Conservation (phyloP, 2,329 filamentous ascomycete species). For the Amauroascus verrucosus region DNA sequence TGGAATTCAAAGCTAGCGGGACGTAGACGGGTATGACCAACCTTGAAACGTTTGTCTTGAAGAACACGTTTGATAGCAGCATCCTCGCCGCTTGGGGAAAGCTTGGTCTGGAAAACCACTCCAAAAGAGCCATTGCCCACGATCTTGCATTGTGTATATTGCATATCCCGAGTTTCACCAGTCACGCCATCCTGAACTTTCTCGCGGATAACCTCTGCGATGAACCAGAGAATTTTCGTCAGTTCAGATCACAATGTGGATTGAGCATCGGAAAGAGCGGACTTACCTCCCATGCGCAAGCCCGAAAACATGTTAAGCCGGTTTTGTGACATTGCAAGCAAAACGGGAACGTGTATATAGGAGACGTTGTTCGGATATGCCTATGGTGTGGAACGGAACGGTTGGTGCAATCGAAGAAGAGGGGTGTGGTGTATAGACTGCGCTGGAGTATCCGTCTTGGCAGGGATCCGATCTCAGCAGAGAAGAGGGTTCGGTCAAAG, state of each 20-base stretch:
- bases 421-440: background rate
- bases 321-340: conserved; percentile 66
- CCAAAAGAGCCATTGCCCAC: conserved; percentile 98
- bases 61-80: conserved; percentile 98
- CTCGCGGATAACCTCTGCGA: conserved; percentile 86
- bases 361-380: background rate
- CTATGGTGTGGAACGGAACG: background rate
- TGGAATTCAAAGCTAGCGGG: background rate
- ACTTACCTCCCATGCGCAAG: conserved; percentile 95
- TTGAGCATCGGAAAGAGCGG: conserved; percentile 14
- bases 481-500: conserved; percentile 1
- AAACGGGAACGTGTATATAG: background rate
- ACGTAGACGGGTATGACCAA: conserved; percentile 35
- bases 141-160: conserved; percentile 99
- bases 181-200: conserved; percentile 98
- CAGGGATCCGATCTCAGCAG: background rate
- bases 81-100: conserved; percentile 95
- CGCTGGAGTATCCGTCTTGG: background rate
- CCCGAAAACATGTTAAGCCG: conserved; percentile 78
- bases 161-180: conserved; percentile 89
- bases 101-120: conserved; percentile 97
- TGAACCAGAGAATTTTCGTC: conserved; percentile 9
- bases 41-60: conserved; percentile 99
- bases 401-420: background rate
- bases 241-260: background rate